Base-by-base conservation (phyloP, 129 eudicot species). In the Centrapalus pauciflorus region DNA sequence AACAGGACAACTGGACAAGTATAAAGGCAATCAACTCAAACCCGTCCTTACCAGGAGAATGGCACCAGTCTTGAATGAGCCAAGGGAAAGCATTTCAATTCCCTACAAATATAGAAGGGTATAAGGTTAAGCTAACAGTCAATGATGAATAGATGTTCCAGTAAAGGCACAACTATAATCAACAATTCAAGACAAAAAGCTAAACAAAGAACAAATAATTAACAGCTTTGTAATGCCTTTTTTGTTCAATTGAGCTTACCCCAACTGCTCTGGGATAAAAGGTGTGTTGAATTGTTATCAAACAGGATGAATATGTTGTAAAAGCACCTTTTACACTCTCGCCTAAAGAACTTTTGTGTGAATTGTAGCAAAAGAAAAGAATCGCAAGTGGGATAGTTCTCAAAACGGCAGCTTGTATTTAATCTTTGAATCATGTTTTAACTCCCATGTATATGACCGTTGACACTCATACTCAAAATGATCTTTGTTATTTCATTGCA, bases 41-140 rank as follows among this genome's bases (percentile, higher is more conserved):
- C 27, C 35, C 34, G 41, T 61, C 30, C 95, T 81, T 80, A 94
- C 99, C 92, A 94, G 69, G n/a, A 89, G 95, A 73, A 94, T 94
- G 51, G 95, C 95, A 55, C 99, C 99, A 35, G 97, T 89, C 80
- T 89, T 94, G 56, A 94, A 94, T 64, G 99, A 94, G 34, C 99
- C 99, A 63, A 94, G 90, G 3, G 99, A 94, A 69, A 94, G 99
- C 99, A 94, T 94, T 79, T 94, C 99, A 58, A 94, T 89, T 71
- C 99, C 99, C 99, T 94, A 82, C 24, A 67, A 33, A 24, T 7
- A n/a, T 8, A 29, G 4, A 63, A 66, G 8, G 9, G 26, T 51
- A 64, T 16, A 27, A 50, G 23, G 3, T 12, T 24, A 29, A 43
- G 14, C 23, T 41, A 20, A 9, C 48, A 59, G 8, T 33, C 13